Evolutionary conservation across 306 rosid species (phyloP), one percentile per base, ranked within the genome.

Genomic region (Ormosia emarginata): DNA sequence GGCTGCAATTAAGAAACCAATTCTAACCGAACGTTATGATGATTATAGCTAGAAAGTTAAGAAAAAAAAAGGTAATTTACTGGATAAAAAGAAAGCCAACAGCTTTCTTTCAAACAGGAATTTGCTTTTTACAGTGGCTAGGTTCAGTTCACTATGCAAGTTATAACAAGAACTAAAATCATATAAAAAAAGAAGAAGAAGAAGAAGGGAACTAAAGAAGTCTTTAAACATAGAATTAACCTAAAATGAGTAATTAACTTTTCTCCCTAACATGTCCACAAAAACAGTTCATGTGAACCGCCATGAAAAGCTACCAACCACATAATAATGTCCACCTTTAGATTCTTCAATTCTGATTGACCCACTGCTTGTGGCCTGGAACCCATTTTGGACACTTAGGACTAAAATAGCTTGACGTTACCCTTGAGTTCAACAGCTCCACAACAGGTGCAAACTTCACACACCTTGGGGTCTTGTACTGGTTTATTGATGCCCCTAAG

Each of bases 331-430:
- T 30, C 55, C 64, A 49, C 40, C 72, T 66, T 67, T 52, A 36
- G n/a, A 11, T 70, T 40, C 79, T 46, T 83, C 85, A 90, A 15
- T 80, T 88, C 78, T 80, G 90, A 50, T 88, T 88, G 75, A 69
- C 66, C 98, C 99, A 95, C 81, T 93, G 94, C 81, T 87, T 92
- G 78, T 92, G 97, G 14, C 99, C 99, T 0, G 99, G 91, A 70
- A 80, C 86, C 99, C 99, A 95, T 77, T 90, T 95, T n/a, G 99
- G 99, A 85, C 93, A 90, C 62, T 93, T 95, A 13, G 99, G 99
- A 71, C 98, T 95, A 30, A 90, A 90, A 79, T 90, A 93, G 62
- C 33, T 87, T 9, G 87, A 69, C 65, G 74, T 80, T 3, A 84
- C 94, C 91, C 89, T 95, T 0, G 97, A 88, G 87, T 90, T 90